Conservation (phyloP, 2,329 filamentous ascomycete genomes). For the Trichoderma sp. region DNA sequence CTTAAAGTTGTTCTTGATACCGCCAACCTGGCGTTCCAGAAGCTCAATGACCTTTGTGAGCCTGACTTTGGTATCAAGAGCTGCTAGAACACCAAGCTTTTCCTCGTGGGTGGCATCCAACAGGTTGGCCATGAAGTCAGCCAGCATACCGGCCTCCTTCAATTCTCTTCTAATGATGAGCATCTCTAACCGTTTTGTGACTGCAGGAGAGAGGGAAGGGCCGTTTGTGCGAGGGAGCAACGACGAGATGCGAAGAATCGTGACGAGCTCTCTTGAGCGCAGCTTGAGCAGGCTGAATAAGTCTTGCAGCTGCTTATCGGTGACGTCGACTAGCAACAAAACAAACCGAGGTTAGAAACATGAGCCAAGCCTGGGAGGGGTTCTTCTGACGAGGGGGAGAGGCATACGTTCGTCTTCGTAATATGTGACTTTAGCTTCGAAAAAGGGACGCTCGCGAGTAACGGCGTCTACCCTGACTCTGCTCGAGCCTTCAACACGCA, state of each 20-base stretch:
- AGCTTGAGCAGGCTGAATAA: conserved; percentile 79
- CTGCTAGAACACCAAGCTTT: conserved; percentile 81
- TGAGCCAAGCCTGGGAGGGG: neutral
- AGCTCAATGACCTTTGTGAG: conserved; percentile 81
- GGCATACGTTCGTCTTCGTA: conserved; percentile 65
- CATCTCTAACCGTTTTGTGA: conserved; percentile 80
- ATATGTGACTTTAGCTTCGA: conserved; percentile 74
- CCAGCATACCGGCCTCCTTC: conserved; percentile 76
- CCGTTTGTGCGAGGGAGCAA: conserved; percentile 69
- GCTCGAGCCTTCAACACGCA: conserved; percentile 82
- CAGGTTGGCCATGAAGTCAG: conserved; percentile 96
- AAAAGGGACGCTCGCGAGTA: conserved; percentile 75
- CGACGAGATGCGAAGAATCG: conserved; percentile 77
- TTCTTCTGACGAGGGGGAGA: neutral
- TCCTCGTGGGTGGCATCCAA: conserved; percentile 86
- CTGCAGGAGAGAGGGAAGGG: conserved; percentile 71
- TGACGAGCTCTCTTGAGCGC: conserved; percentile 80
- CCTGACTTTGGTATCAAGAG: conserved; percentile 72
- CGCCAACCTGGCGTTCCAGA: conserved; percentile 74
- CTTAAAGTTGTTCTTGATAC: conserved; percentile 82
- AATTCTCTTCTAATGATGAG: conserved; percentile 82
- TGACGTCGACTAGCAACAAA: conserved; percentile 27
- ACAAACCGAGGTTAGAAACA: conserved; percentile 13
- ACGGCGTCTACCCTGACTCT: conserved; percentile 66
- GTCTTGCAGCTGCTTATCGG: conserved; percentile 62